These are phyloP conservation scores for Xylariaceae sp. DNA, from an alignment of 2,329 filamentous ascomycete species.

Conservation along the genomic window DNA sequence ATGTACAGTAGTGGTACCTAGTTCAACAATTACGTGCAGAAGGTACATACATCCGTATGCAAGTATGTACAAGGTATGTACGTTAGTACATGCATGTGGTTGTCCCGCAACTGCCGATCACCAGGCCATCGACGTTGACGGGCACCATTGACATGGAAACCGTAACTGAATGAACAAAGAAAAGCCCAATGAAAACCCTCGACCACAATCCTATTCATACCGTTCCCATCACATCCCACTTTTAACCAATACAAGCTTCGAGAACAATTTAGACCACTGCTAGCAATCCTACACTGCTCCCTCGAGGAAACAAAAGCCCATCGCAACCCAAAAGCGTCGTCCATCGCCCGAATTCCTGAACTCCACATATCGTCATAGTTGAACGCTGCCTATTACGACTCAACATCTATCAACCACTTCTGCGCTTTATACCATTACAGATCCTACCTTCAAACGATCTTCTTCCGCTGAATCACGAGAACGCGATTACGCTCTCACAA, in stretches of 20 bases:
- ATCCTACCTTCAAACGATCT: not conserved
- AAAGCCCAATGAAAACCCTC: not conserved
- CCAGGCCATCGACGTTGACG: conserved; percentile 16
- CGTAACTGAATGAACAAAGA: not conserved
- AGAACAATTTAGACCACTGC: not conserved
- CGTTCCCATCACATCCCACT: not conserved
- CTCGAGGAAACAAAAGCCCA: conserved; percentile 5
- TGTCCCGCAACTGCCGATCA: conserved; percentile 26
- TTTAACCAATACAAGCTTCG: not conserved
- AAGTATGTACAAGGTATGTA: not conserved
- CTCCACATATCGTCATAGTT: not conserved
- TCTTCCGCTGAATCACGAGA: not conserved
- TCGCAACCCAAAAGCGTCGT: not conserved
- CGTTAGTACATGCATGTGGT: not conserved
- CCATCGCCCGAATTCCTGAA: not conserved
- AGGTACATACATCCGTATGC: not conserved
- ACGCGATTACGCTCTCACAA: conserved; percentile 6
- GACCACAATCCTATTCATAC: not conserved
- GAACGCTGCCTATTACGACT: not conserved
- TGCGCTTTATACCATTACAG: not conserved
- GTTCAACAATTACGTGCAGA: conserved; percentile 5
- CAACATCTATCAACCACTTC: not conserved
- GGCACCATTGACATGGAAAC: not conserved
- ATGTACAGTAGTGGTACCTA: too few relatives aligned
- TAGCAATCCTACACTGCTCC: not conserved